Conservation (phyloP, 225 moss, liverwort and hornwort genomes). For the Physcomitrellopsis africana region DNA sequence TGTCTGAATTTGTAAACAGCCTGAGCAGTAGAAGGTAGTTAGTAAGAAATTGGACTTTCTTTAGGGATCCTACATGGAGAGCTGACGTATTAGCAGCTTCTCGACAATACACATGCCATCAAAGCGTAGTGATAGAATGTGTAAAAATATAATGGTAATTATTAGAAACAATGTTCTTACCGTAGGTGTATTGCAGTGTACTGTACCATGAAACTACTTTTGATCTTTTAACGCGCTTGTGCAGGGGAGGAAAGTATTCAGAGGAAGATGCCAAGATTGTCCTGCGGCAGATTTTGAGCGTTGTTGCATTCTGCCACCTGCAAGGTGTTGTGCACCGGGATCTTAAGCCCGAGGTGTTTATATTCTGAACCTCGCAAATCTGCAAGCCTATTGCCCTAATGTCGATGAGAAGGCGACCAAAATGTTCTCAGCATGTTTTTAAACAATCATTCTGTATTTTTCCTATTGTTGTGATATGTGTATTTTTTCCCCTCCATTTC, state of each 20-base stretch:
- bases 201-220: background rate
- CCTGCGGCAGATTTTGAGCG: constrained; percentile 92
- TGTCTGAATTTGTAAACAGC: background rate
- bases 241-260: constrained; percentile 87
- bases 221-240: constrained; percentile 23
- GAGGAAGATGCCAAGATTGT: constrained; percentile 97
- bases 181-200: background rate
- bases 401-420: background rate
- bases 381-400: background rate
- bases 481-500: too few species aligned
- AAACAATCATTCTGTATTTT: too few species aligned
- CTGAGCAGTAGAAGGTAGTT: background rate
- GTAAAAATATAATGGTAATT: too few species aligned
- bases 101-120: background rate
- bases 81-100: too few species aligned
- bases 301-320: constrained; percentile 94
- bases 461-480: too few species aligned
- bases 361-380: background rate
- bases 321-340: constrained; percentile 99
- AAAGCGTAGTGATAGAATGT: background rate
- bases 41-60: too few species aligned
- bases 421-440: too few species aligned
- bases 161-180: background rate
- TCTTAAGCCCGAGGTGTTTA: constrained; percentile 87
- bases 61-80: too few species aligned